Conservation (phyloP, 441 rosid species). For the Biscutella laevigata region DNA sequence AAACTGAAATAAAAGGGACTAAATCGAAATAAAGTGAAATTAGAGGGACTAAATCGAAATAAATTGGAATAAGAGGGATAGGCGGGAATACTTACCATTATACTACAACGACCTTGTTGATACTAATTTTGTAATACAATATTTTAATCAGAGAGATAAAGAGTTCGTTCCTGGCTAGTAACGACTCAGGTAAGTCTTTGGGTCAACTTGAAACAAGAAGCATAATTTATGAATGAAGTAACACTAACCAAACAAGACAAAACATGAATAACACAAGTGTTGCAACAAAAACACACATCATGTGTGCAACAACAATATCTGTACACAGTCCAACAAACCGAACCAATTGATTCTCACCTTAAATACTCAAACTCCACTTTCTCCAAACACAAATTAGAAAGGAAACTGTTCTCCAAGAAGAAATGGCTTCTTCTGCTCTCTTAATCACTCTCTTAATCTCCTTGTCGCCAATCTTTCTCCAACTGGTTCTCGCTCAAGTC, state of each 20-base stretch:
- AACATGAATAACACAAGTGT: conserved; percentile 32
- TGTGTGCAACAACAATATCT: conserved; percentile 29
- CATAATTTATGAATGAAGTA: conserved; percentile 8
- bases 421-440: conserved; percentile 26
- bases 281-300: conserved; percentile 37
- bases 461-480: conserved; percentile 15
- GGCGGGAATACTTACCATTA: conserved; percentile 89
- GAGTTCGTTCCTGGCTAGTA: too few relatives aligned
- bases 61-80: neutral
- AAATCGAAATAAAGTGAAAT: neutral
- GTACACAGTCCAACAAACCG: conserved; percentile 28
- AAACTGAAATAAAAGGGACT: too few relatives aligned
- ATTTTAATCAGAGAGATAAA: too few relatives aligned
- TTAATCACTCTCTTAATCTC: conserved; percentile 22
- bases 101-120: conserved; percentile 64
- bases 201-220: conserved; percentile 9
- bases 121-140: too few relatives aligned
- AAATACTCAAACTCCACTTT: conserved; percentile 17
- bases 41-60: neutral
- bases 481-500: conserved; percentile 30
- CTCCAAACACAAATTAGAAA: neutral
- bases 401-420: conserved; percentile 10
- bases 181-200: too few relatives aligned
- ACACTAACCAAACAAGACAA: neutral
- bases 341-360: conserved; percentile 30